These are phyloP conservation scores for Cladosporium sp. DNA, from an alignment of 2,329 filamentous ascomycete species.

Conservation along the genomic window DNA sequence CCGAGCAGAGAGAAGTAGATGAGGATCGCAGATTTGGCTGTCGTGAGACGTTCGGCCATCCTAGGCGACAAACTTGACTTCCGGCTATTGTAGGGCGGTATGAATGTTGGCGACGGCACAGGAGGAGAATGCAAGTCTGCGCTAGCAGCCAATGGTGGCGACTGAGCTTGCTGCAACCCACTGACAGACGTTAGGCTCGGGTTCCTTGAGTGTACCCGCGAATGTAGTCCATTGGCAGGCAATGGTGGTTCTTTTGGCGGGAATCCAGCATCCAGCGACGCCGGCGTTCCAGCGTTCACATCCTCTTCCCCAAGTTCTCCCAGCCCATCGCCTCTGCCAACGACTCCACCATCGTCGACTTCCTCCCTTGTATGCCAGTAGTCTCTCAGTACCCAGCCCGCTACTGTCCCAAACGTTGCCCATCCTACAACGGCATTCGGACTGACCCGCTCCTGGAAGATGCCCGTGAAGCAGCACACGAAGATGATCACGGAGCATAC, in stretches of 20 bases:
- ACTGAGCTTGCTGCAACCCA: neutral
- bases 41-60: constrained; percentile 63
- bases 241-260: neutral
- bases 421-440: constrained; percentile 83
- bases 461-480: constrained; percentile 85
- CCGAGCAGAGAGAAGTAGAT: constrained; percentile 92
- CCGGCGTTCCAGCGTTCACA: neutral
- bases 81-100: constrained; percentile 27
- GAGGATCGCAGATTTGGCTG: constrained; percentile 83
- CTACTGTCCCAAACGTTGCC: constrained; percentile 72
- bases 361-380: constrained; percentile 54
- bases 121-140: neutral
- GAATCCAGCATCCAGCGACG: constrained; percentile 1
- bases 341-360: constrained; percentile 31
- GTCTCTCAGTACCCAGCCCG: constrained; percentile 90
- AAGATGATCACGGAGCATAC: constrained; percentile 94
- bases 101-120: constrained; percentile 14
- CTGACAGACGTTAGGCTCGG: constrained; percentile 50
- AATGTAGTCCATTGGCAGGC: neutral
- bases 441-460: constrained; percentile 79
- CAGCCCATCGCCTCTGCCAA: neutral
- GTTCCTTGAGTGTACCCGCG: constrained; percentile 34
- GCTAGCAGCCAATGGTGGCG: neutral
- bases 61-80: constrained; percentile 44
- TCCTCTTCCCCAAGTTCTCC: constrained; percentile 1